These are phyloP conservation scores for Hawksworthiomyces lignivorus DNA, from an alignment of 2,329 filamentous ascomycete genomes.

Conservation along the genomic window DNA sequence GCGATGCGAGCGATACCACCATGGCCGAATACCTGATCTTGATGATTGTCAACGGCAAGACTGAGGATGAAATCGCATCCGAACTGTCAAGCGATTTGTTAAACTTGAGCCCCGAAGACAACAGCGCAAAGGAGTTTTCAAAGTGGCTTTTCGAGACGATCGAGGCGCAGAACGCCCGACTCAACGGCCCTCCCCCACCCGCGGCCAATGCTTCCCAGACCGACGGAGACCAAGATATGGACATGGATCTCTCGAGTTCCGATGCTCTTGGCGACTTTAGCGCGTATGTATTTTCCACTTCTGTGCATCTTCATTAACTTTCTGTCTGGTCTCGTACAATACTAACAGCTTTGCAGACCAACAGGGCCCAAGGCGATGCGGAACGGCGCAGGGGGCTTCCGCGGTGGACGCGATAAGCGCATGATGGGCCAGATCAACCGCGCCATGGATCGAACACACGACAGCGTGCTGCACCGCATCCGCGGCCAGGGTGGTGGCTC, in stretches of 20 bases:
- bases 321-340: neutral
- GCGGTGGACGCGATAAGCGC: conserved; percentile 63
- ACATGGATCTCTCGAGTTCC: conserved; percentile 55
- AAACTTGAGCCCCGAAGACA: conserved; percentile 72
- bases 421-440: conserved; percentile 81
- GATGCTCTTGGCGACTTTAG: conserved; percentile 41
- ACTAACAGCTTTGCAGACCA: conserved; percentile 50
- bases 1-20: conserved; percentile 68
- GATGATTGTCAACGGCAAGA: conserved; percentile 94
- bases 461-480: conserved; percentile 73
- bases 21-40: conserved; percentile 94
- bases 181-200: conserved; percentile 37
- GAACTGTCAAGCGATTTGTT: conserved; percentile 87
- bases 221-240: conserved; percentile 51
- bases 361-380: conserved; percentile 95
- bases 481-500: conserved; percentile 57
- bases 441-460: conserved; percentile 68
- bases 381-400: conserved; percentile 46
- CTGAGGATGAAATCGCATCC: conserved; percentile 76
- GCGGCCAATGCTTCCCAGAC: conserved; percentile 14
- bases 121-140: conserved; percentile 74
- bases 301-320: neutral
- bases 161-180: conserved; percentile 54
- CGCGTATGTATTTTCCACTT: conserved; percentile 40
- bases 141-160: conserved; percentile 92